These are phyloP conservation scores for Austroboletus eburneus DNA, from an alignment of 768 basidiomycete genomes.

Conservation along the genomic window DNA sequence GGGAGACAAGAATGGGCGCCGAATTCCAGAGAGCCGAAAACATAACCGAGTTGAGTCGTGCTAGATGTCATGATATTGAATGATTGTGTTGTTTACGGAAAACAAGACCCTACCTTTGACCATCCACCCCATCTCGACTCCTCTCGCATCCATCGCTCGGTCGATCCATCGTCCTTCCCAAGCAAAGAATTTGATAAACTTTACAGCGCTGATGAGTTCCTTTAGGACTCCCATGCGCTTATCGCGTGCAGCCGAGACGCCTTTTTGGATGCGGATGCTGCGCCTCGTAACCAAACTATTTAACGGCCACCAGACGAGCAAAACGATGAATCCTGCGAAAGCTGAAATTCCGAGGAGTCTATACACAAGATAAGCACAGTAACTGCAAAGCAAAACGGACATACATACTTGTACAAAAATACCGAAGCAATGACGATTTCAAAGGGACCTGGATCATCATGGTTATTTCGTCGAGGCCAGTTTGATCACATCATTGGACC, in stretches of 20 bases:
- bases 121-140: conserved; percentile 73
- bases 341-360: conserved; percentile 44
- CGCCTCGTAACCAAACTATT: conserved; percentile 38
- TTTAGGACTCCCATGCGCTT: conserved; percentile 42
- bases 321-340: conserved; percentile 42
- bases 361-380: conserved; percentile 46
- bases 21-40: conserved; percentile 70
- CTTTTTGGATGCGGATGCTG: conserved; percentile 36
- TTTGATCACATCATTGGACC: neutral
- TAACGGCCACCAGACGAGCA: conserved; percentile 37
- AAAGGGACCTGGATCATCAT: conserved; percentile 50
- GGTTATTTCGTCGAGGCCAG: neutral
- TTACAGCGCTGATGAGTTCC: conserved; percentile 39
- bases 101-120: conserved; percentile 48
- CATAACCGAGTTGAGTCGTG: conserved; percentile 66
- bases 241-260: conserved; percentile 34
- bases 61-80: conserved; percentile 29
- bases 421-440: conserved; percentile 68
- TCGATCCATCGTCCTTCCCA: conserved; percentile 43
- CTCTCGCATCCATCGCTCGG: conserved; percentile 45
- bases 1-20: conserved; percentile 76
- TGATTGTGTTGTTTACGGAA: neutral
- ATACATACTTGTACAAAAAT: conserved; percentile 72
- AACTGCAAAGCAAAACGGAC: neutral
- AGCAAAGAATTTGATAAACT: conserved; percentile 43